Evolutionary conservation across 768 basidiomycete genomes (phyloP).

Genomic region (Collybia sp.): DNA sequence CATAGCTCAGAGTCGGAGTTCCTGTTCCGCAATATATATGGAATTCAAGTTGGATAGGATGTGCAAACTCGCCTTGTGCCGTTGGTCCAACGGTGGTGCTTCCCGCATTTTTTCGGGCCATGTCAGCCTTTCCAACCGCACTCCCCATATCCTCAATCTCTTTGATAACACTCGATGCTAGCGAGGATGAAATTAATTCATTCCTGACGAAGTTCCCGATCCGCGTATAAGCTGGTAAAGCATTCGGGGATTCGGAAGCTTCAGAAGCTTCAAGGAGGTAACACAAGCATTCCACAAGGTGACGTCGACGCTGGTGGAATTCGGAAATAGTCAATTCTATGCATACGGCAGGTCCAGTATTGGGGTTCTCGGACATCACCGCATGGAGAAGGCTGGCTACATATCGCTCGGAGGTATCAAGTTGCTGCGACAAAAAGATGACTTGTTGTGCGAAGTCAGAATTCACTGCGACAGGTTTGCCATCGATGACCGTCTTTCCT

Average conservation of each 20-base stretch:
- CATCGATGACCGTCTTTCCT: constrained; percentile 67
- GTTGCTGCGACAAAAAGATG: constrained; percentile 74
- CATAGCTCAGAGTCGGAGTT: constrained; percentile 51
- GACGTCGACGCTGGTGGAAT: constrained; percentile 66
- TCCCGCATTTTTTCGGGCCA: constrained; percentile 57
- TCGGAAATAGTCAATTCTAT: constrained; percentile 64
- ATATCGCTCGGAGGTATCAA: constrained; percentile 80
- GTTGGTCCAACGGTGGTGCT: constrained; percentile 53
- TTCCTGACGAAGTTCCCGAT: constrained; percentile 50
- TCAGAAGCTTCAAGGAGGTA: constrained; percentile 65
- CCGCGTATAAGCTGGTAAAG: constrained; percentile 44
- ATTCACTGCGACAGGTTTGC: constrained; percentile 69
- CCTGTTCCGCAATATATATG: constrained; percentile 21
- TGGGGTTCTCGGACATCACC: constrained; percentile 61
- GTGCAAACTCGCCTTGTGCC: constrained; percentile 45
- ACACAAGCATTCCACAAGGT: constrained; percentile 66
- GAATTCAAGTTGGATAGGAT: not conserved
- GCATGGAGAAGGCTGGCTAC: constrained; percentile 64
- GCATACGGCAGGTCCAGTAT: constrained; percentile 48
- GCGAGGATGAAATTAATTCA: constrained; percentile 46
- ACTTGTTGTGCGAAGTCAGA: constrained; percentile 75
- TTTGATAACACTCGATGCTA: constrained; percentile 54
- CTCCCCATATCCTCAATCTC: constrained; percentile 59
- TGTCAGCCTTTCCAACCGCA: constrained; percentile 48
- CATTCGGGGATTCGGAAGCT: constrained; percentile 35